Base-by-base conservation (phyloP, 116 monocot genomes). In the Iris pallida region DNA sequence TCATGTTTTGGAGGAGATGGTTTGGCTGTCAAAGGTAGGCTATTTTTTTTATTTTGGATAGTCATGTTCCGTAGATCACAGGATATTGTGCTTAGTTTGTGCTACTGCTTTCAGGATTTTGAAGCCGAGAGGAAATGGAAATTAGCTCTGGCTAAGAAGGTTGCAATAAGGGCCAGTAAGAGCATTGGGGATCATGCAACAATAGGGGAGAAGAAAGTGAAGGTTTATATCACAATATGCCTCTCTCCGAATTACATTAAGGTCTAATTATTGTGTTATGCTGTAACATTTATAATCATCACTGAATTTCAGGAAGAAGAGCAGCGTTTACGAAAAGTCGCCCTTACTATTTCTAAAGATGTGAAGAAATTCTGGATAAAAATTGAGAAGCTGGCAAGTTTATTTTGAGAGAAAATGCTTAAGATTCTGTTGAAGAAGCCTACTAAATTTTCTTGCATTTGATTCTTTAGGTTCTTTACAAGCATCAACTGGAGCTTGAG, bases 91-190 rank as follows among this genome's bases (percentile, higher is more conserved):
- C 30, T 30, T 30, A 30, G 30, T 30, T 30, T 30, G 30, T 30
- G 30, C 30, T 30, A 30, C 30, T 30, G 30, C 30, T 30, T 30
- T 13, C 60, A 98, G 92, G 97, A 92, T 80, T 98, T 98, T 84
- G 97, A 98, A 45, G 81, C 97, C 15, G 97, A 92, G 75, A 90
- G 97, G 59, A 92, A 92, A 82, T 98, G 92, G 97, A 98, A 98
- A 74, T 66, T 92, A 76, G 71, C 90, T 68, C 87, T 82, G 49
- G 97, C 97, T n/a, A 98, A 98, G 65, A 90, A 76, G 71, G 93
- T 90, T 70, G 90, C 97, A 41, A 64, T 90, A 71, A 76, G 85
- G 62, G 92, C 88, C 49, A 92, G 77, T 63, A 92, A 90, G 78
- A 90, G 76, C 76, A 66, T 82, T 51, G 43, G 81, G 14, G 85